Base-by-base conservation (phyloP, 495 filamentous ascomycete genomes). In the Neurospora sp. region DNA sequence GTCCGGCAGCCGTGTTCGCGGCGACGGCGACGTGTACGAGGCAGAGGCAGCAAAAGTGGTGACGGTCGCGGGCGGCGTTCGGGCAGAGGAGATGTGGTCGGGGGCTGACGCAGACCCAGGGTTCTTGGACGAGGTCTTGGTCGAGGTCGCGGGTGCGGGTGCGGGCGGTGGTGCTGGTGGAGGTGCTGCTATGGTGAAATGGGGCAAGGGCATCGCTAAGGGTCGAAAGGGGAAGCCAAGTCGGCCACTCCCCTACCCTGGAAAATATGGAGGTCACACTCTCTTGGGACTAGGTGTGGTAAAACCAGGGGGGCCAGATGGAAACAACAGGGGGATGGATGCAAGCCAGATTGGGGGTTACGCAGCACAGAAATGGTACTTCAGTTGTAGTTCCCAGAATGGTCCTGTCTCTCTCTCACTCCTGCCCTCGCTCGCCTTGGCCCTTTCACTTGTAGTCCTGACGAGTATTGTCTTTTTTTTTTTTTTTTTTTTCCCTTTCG, bases 131-230 rank as follows among this genome's bases (percentile, higher is more conserved):
- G 70, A 41, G 65, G 59, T 69, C 72, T 71, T 73, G 71, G 74
- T 76, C 71, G 76, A 75, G 65, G 76, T 72, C 37, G 74, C 45
- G 45, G 45, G 45, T 47, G 44, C 47, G 12, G 47, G 47, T 16
- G 45, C 45, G 47, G 47, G 44, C 40, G 44, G 47, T 31, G 44
- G 47, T 59, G 47, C 47, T 59, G 53, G 53, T 65, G 53, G 53
- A 65, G 53, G 53, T 65, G 27, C 27, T 65, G 53, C 73, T 18
- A 73, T 75, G 70, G 75, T 73, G 72, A 73, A 59, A 74, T 72
- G 74, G 75, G 72, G 72, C 71, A 77, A 75, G 79, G 79, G 78
- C 78, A 80, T 80, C 69, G 73, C 76, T 72, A 69, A 31, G 40
- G 18, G 37, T 31, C 39, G 39, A 70, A 73, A 47, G 37, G 35